Conservation (phyloP, 2,329 filamentous ascomycete genomes). For the Colletotrichum limetticola region DNA sequence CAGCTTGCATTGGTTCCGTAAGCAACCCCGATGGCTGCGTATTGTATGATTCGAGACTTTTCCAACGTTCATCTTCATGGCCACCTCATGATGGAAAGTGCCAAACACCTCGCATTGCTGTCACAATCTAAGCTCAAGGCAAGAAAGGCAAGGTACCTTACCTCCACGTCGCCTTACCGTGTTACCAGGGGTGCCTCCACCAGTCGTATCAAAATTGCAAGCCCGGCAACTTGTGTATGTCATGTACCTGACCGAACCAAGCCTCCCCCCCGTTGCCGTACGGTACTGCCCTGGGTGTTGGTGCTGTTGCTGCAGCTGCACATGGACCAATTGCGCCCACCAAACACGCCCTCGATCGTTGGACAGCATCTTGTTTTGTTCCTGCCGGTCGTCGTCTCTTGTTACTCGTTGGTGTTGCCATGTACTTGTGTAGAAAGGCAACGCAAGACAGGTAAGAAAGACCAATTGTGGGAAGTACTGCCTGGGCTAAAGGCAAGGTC, state of each 20-base stretch:
- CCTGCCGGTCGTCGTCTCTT: neutral
- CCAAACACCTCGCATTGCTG: neutral
- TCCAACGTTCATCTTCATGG: neutral
- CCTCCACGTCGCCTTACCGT: conserved; percentile 24
- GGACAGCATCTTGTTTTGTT: neutral
- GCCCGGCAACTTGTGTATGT: conserved; percentile 4
- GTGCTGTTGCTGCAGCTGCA: neutral
- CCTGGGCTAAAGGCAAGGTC: neutral
- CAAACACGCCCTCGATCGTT: neutral
- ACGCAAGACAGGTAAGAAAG: neutral
- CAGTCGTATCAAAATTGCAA: conserved; percentile 11
- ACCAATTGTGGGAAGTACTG: neutral
- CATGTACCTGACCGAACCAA: neutral
- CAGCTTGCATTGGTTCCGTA: neutral
- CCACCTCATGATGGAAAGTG: neutral
- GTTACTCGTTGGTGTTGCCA: neutral
- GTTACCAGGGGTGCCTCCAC: conserved; percentile 13
- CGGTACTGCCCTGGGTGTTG: neutral
- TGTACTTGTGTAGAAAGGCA: neutral
- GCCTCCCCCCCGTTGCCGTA: neutral
- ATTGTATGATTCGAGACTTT: neutral
- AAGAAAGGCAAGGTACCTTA: neutral
- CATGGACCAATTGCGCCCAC: neutral
- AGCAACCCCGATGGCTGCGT: neutral
- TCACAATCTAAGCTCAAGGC: neutral